phyloP scores from a whole-genome alignment of 2,329 filamentous ascomycete genomes.

The Talaromyces sp. region DNA sequence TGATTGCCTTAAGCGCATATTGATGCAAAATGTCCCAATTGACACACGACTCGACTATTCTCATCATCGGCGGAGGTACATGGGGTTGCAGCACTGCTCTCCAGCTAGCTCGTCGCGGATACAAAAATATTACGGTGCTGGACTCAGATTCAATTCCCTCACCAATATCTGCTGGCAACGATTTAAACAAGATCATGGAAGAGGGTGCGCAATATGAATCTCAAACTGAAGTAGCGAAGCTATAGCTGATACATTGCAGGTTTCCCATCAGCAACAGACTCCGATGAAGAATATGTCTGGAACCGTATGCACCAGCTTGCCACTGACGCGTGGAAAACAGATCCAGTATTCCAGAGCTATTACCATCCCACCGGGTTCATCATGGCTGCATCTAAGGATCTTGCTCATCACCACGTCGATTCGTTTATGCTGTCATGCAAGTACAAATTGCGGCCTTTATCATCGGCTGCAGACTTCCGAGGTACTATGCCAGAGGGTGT shows the following conservation, averaged over 20 bases:
- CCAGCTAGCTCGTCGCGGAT: slow-evolving; percentile 39
- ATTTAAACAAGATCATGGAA: slow-evolving; percentile 44
- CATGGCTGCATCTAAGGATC: slow-evolving; percentile 1
- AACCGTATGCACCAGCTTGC: slow-evolving; percentile 20
- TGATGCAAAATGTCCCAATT: slow-evolving; percentile 1
- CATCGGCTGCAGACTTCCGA: slow-evolving; percentile 45
- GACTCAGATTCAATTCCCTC: slow-evolving; percentile 44
- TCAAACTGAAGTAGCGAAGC: background rate
- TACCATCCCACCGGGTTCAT: slow-evolving; percentile 40
- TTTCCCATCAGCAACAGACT: slow-evolving; percentile 1
- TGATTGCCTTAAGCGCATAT: too few relatives aligned
- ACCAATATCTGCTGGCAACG: slow-evolving; percentile 42
- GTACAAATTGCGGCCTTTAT: slow-evolving; percentile 26
- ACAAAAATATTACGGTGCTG: slow-evolving; percentile 43
- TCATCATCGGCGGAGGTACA: slow-evolving; percentile 47
- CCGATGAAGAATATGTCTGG: slow-evolving; percentile 13
- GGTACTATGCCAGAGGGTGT: slow-evolving; percentile 50
- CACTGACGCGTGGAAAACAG: slow-evolving; percentile 38
- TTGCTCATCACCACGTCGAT: background rate
- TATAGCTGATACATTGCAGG: background rate
- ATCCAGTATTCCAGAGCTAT: slow-evolving; percentile 39
- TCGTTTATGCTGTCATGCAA: slow-evolving; percentile 7
- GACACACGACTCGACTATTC: slow-evolving; percentile 13
- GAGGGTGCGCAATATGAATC: background rate
- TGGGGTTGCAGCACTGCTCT: slow-evolving; percentile 44